Evolutionary conservation across 2,329 filamentous ascomycete species (phyloP), one percentile per base, ranked within the genome.

Genomic region (Colletotrichum eleusines): DNA sequence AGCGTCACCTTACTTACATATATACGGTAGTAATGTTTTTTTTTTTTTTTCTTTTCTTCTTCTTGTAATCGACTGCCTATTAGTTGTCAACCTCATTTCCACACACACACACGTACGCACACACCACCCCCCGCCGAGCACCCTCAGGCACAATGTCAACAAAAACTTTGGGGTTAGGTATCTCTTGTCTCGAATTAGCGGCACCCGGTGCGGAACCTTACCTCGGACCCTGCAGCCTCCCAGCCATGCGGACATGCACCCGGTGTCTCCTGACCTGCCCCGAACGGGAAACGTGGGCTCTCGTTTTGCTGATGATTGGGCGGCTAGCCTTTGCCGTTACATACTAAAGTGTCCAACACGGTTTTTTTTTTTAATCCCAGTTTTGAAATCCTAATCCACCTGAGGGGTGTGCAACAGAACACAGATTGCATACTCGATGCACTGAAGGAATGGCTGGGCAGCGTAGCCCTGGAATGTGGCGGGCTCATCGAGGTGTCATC

Each of bases 211-310:
- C 54, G 42, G 60, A 50, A 55, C 66, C 58, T 50, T 65, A 51
- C 70, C 70, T 63, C 67, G 67, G 70, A 72, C 70, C 70, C 70
- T 71, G 70, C 63, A 71, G 70, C n/a, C 58, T 59, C 46, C 57
- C 58, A 58, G 53, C 64, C 26, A 63, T 38, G 57, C 38, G 68
- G 64, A 59, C 51, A 38, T 53, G 50, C 63, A 71, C 42, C 50
- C 35, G 50, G 48, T 51, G 57, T 57, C 68, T 65, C 50, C 68
- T 71, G 68, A 71, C 68, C 68, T 68, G 64, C 53, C 68, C 64
- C 58, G 38, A 71, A 58, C 40, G 23, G 63, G 51, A 28, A 71
- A 63, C 53, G 64, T 63, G 68, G 58, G 63, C 44, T 53, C n/a
- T 35, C 18, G 1, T 40, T 35, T 31, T 51, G 35, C 26, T 55